Percentiles rank a stretch among this genome's conserved stretches.
Evolutionary conservation across 148 eudicot genomes (phyloP).

Genomic region (Agrostemma githago): DNA sequence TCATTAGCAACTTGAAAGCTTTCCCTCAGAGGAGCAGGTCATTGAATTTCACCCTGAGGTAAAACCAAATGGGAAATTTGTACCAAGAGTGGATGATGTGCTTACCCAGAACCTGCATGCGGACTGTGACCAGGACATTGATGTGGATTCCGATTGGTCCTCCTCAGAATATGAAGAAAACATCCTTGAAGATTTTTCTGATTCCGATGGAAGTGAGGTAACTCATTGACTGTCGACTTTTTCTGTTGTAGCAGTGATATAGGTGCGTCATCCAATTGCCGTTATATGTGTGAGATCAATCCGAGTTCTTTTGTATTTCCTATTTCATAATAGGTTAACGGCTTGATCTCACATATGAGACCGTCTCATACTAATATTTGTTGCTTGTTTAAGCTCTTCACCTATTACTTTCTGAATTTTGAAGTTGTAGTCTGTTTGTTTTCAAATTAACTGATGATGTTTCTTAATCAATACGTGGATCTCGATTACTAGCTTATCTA

Average conservation of each 20-base stretch:
- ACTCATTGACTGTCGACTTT: background rate
- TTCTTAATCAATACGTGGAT: background rate
- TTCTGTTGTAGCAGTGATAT: background rate
- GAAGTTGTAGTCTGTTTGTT: background rate
- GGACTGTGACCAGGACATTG: conserved; percentile 36
- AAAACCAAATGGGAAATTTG: conserved; percentile 32
- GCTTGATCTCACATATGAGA: background rate
- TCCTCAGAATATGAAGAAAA: conserved; percentile 70
- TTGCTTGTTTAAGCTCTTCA: too few relatives aligned
- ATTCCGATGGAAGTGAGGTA: conserved; percentile 56
- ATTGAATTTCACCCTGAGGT: conserved; percentile 29
- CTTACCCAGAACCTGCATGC: conserved; percentile 28
- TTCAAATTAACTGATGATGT: background rate
- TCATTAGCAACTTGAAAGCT: conserved; percentile 52
- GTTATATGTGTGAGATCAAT: background rate
- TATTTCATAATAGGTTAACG: background rate
- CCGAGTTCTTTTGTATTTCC: background rate
- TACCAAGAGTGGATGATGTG: conserved; percentile 25
- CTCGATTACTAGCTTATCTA: conserved; percentile 7
- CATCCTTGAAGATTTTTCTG: conserved; percentile 42
- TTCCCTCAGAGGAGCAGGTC: conserved; percentile 32
- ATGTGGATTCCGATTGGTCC: conserved; percentile 46
- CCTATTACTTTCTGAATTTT: background rate
- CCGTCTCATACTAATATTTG: background rate
- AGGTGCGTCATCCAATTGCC: background rate